These are phyloP conservation scores for Cucurbita moschata DNA, from an alignment of 306 rosid species.

Conservation along the genomic window DNA sequence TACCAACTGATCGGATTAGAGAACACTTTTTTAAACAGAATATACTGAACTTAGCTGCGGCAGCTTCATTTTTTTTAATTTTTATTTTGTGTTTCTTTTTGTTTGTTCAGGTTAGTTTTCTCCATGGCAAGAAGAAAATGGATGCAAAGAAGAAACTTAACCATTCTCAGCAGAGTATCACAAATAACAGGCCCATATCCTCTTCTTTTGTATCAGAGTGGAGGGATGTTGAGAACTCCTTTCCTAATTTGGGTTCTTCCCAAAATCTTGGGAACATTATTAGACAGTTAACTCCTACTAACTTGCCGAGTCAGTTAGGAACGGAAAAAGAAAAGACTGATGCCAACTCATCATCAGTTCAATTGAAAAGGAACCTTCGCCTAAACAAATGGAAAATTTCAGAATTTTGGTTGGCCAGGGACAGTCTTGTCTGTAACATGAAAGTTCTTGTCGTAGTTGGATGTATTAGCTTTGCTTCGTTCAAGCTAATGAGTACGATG, in stretches of 20 bases:
- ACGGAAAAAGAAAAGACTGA: conserved; percentile 36
- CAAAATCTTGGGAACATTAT: conserved; percentile 56
- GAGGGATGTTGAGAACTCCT: conserved; percentile 46
- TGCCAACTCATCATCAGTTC: conserved; percentile 34
- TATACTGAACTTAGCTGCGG: background rate
- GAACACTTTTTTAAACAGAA: background rate
- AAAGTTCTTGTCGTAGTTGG: conserved; percentile 43
- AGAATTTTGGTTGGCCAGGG: conserved; percentile 32
- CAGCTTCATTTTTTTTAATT: background rate
- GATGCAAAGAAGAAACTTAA: conserved; percentile 40
- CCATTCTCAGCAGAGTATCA: conserved; percentile 24
- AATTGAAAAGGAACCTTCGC: conserved; percentile 66
- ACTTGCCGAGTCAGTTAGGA: conserved; percentile 48
- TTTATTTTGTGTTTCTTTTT: conserved; percentile 4
- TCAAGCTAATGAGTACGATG: conserved; percentile 42
- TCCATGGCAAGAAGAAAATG: conserved; percentile 44
- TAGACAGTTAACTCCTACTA: conserved; percentile 72
- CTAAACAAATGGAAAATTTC: conserved; percentile 35
- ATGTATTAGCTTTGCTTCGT: conserved; percentile 51
- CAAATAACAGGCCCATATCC: conserved; percentile 59
- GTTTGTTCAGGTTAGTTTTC: conserved; percentile 64
- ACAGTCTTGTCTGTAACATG: conserved; percentile 30
- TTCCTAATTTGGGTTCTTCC: conserved; percentile 43
- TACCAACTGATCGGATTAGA: background rate
- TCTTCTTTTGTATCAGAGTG: conserved; percentile 39